Base-by-base conservation (phyloP, 768 basidiomycete species). In the Infundibulicybe gibba region DNA sequence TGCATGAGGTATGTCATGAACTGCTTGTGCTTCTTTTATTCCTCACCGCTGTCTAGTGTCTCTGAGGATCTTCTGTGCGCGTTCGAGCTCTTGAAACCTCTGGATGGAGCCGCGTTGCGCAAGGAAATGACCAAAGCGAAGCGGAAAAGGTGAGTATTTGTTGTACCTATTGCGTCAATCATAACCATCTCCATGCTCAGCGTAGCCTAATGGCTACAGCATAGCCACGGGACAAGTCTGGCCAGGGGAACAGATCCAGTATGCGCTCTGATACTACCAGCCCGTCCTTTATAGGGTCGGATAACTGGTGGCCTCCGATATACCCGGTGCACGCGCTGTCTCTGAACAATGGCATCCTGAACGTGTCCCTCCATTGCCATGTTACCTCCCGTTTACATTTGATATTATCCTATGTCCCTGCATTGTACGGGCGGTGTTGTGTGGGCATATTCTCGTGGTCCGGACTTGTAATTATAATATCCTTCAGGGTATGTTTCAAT, bases 121-220 rank as follows among this genome's bases (percentile, higher is more conserved):
- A 97, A 97, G 67, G 94, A 97, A 66, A 97, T 97, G 94, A 94
- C 91, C 35, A 97, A 97, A 69, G 91, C 91, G 43, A 97, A 95
- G 70, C 89, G 94, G 77, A 97, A 97, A 79, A 95, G 92, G 92
- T 90, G 50, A 44, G 72, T 65, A 25, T 3, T 25, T 25, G 3
- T 25, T 3, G 25, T 25, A 8, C 4, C 25, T 25, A 25, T 25
- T 25, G 25, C 4, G 25, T 25, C 21, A 41, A 41, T 32, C 44
- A 44, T 44, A 41, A 54, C 45, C 44, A 44, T 32, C 47, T 42
- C 57, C 34, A 56, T 44, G 15, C 49, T 31, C 43, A 55, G 43
- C 45, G 19, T 49, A 70, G 67, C 50, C 48, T 63, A 54, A 70
- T 63, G 62, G 59, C 65, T 25, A 61, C 61, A 38, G 61, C 61